Percentiles rank a stretch among this genome's conserved stretches.
phyloP scores from a whole-genome alignment of 2,329 filamentous ascomycete genomes.

The Apiospora hydei region DNA sequence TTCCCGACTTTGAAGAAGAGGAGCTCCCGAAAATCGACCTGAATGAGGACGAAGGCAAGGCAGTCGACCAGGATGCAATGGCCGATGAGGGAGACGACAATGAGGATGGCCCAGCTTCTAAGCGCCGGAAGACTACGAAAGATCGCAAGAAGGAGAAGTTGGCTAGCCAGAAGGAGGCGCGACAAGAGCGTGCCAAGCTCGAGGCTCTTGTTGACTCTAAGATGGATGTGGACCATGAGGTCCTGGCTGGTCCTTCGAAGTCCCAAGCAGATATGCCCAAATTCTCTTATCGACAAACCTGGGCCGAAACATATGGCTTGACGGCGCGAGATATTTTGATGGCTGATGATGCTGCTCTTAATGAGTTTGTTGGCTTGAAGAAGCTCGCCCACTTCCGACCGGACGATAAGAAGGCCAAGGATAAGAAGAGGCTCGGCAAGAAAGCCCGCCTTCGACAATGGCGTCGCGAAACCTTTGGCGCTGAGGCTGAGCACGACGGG shows the following conservation, averaged over 20 bases:
- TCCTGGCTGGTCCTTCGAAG: constrained; percentile 50
- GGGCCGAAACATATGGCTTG: constrained; percentile 87
- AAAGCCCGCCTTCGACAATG: constrained; percentile 90
- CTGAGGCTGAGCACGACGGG: constrained; percentile 62
- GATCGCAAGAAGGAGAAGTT: constrained; percentile 66
- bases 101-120: constrained; percentile 53
- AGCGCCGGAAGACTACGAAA: constrained; percentile 67
- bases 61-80: neutral
- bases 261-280: constrained; percentile 43
- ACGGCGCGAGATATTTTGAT: constrained; percentile 88
- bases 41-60: constrained; percentile 51
- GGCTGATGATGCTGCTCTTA: constrained; percentile 88
- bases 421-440: constrained; percentile 89
- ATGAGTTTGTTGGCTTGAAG: constrained; percentile 91
- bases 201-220: constrained; percentile 86
- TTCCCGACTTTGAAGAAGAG: constrained; percentile 84
- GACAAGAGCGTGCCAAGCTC: constrained; percentile 81
- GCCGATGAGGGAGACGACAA: constrained; percentile 49
- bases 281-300: constrained; percentile 96
- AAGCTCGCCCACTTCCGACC: constrained; percentile 93
- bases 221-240: constrained; percentile 74
- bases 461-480: constrained; percentile 71
- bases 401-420: constrained; percentile 84
- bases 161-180: constrained; percentile 73
- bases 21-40: constrained; percentile 62